Evolutionary conservation across 192 early-diverging fungal genomes (phyloP).

Genomic region (Backusella psychrophila): DNA sequence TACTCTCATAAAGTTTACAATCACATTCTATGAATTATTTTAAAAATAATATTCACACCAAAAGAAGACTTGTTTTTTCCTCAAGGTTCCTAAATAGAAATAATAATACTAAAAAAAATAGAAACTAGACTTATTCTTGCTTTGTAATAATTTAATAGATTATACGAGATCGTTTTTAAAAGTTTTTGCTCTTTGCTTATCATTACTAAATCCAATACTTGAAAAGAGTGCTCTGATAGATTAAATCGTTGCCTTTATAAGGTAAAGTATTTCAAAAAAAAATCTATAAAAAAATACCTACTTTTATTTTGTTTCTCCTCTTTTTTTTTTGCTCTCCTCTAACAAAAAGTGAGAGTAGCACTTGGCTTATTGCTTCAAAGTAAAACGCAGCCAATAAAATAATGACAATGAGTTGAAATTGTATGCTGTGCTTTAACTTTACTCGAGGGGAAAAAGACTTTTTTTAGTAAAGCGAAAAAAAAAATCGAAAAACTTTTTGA

Average conservation of each 20-base stretch:
- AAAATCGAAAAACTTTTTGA: background rate
- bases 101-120: background rate
- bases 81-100: background rate
- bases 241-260: background rate
- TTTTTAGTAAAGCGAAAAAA: background rate
- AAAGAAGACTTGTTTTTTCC: background rate
- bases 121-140: background rate
- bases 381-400: background rate
- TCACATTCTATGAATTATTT: background rate
- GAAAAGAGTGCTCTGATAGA: background rate
- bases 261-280: background rate
- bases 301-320: background rate
- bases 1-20: background rate
- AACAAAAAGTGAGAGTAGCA: background rate
- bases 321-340: background rate
- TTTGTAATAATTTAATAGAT: constrained; percentile 1
- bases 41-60: background rate
- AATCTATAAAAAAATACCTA: too few species aligned
- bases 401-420: background rate
- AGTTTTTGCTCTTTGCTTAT: background rate
- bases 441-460: background rate
- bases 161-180: background rate
- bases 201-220: background rate
- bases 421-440: background rate
- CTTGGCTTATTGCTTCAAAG: background rate